Base-by-base conservation (phyloP, 495 filamentous ascomycete genomes). In the Aspergillus saccharolyticus region DNA sequence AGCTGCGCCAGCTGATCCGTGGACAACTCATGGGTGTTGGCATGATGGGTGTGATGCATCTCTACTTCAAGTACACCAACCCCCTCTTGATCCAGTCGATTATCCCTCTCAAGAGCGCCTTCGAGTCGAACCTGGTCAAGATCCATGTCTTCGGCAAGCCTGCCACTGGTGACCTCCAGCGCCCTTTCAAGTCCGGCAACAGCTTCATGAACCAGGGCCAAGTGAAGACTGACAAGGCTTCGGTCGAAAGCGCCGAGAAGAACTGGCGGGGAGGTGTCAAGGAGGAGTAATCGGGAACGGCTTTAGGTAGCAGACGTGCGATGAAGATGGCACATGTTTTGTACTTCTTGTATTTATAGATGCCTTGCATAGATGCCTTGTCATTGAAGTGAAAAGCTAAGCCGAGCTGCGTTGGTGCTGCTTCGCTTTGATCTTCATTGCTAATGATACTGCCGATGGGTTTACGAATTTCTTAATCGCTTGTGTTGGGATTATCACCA, bases 31-130 rank as follows among this genome's bases (percentile, higher is more conserved):
- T 96, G 88, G 94, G 94, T 51, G 80, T 98, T 50, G 90, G 83
- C 66, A 97, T 98, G 94, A 97, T 97, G 94, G 83, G 74, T 59
- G 86, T 96, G 68, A 97, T 98, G 94, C 94, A 97, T 78, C 59
- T 97, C 63, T 97, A 97, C 85, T 86, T 98, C 79, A 89, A 96
- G 75, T 97, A 96, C 87, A 96, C 92, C 78, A 98, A 97, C 85
- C 94, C 94, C 33, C 89, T 98, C 42, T 77, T 97, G 68, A 95
- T 98, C 81, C 94, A 98, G 83, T 91, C 87, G 68, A 96, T 98
- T 81, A 93, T 98, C 70, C 94, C 94, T 28, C 80, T 97, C 69
- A 98, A 98, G 86, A 80, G 88, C 66, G 94, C 90, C 12, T 81
- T 97, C 75, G 94, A 98, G 79, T 78, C 87, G 73, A 97, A 96